Evolutionary conservation across 2,329 filamentous ascomycete species (phyloP), one percentile per base, ranked within the genome.

Genomic region (Reticulascus tulasneorum): DNA sequence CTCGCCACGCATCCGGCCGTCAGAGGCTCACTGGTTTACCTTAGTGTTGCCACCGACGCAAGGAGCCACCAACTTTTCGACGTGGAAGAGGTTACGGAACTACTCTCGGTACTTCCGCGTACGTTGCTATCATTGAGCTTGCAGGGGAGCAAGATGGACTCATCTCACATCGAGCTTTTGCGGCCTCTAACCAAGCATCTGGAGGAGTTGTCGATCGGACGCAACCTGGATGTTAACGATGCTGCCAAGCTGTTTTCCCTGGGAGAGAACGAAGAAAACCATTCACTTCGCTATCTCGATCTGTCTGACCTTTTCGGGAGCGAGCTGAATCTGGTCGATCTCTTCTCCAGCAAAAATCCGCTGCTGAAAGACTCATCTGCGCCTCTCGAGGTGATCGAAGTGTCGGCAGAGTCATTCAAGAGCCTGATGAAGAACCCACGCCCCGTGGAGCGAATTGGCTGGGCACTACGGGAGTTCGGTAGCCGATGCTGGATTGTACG

Each of bases 311-410:
- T 87, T 42, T 69, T 75, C 33, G 75, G 75, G 6, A 71, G 76
- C 34, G 72, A 77, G 33, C 73, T 87, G 30, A 67, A 75, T 42
- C 69, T 82, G 32, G 68, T 73, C 35, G 72, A 73, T 3, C 53
- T 74, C 9, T 71, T 77, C 44, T 61, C 62, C 43, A 39, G 33
- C 35, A 71, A 63, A 29, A 58, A 64, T 16, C 76, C 69, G 47
- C 63, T 90, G 12, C 72, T 87, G 24, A 71, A 73, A 32, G 55
- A 64, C 6, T 68, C 71, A 33, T 80, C 82, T 12, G 69, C 74
- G 32, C 86, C 86, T 3, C 73, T 93, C 11, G 79, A 85, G 47
- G 86, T 91, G 20, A 69, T 93, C 33, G 86, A 93, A 57, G 67
- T 91, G 19, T 74, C 77, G 31, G 78, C 86, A 45, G 79, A 84